phyloP scores from a whole-genome alignment of 805 yeast genomes.

The Spathaspora boniae region DNA sequence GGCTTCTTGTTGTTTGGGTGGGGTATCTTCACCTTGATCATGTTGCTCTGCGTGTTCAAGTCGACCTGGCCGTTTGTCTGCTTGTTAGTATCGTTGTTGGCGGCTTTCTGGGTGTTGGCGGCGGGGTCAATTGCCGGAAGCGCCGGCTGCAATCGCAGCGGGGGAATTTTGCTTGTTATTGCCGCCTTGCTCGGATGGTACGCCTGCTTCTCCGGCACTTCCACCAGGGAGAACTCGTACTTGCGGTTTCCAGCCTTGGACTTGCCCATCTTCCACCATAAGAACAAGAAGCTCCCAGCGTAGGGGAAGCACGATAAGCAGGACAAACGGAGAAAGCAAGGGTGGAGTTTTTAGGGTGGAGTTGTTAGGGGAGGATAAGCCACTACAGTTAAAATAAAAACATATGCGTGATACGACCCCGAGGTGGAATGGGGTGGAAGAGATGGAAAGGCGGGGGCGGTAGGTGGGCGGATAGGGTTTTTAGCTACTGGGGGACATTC shows the following conservation, averaged over 20 bases:
- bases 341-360: no score
- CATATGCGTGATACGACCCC: no score
- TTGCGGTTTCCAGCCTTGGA: constrained; percentile 46
- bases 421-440: no score
- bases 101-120: constrained; percentile 54
- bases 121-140: constrained; percentile 47
- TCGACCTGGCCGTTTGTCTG: constrained; percentile 62
- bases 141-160: constrained; percentile 46
- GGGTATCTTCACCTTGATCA: constrained; percentile 55
- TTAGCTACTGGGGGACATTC: no score
- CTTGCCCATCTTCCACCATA: no score
- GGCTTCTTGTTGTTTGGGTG: constrained; percentile 61
- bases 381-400: no score
- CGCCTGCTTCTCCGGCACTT: constrained; percentile 59
- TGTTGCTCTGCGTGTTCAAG: constrained; percentile 52
- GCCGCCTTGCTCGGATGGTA: constrained; percentile 59
- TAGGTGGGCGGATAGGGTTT: no score
- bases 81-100: constrained; percentile 47
- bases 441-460: no score
- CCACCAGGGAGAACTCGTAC: constrained; percentile 58
- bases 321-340: no score
- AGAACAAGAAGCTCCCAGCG: no score
- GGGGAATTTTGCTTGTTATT: constrained; percentile 57
- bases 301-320: no score
- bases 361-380: no score